Evolutionary conservation across 1,139 yeast genomes (phyloP).

Genomic region (Fermentozyma sake): DNA sequence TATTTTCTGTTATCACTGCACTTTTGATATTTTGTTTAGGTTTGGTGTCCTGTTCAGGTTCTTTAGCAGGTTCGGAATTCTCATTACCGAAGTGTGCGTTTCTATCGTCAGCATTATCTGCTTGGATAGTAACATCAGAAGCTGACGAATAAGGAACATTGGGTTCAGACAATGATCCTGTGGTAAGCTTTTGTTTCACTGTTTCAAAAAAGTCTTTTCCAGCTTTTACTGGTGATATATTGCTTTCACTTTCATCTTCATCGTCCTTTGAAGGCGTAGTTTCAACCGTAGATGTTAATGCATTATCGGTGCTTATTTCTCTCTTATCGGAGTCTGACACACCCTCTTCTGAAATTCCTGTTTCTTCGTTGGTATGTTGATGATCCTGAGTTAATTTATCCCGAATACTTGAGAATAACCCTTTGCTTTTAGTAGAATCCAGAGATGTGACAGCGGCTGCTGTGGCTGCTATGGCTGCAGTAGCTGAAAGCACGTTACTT

Average conservation of each 20-base stretch:
- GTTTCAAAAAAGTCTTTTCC: constrained; percentile 17
- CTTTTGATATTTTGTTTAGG: too few species aligned
- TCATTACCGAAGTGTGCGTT: constrained; percentile 1
- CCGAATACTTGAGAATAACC: constrained; percentile 33
- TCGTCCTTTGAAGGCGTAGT: constrained; percentile 28
- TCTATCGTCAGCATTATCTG: constrained; percentile 4
- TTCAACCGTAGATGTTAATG: constrained; percentile 24
- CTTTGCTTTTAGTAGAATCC: constrained; percentile 20
- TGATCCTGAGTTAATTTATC: constrained; percentile 23
- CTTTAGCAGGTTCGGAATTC: too few species aligned
- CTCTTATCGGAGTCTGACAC: constrained; percentile 16
- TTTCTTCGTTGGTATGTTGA: constrained; percentile 7
- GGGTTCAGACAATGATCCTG: constrained; percentile 1
- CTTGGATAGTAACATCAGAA: constrained; percentile 18
- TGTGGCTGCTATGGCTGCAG: too few species aligned
- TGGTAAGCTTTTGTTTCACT: constrained; percentile 15
- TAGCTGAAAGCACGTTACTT: too few species aligned
- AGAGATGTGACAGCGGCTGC: constrained; percentile 5
- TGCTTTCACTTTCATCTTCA: constrained; percentile 13
- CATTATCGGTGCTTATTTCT: constrained; percentile 15
- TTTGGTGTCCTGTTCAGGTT: too few species aligned
- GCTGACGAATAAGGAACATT: constrained; percentile 10
- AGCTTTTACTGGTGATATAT: constrained; percentile 9
- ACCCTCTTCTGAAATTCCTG: constrained; percentile 10
- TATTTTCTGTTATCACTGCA: too few species aligned